Evolutionary conservation across 1,284 basidiomycete species (phyloP), one percentile per base, ranked within the genome.

Genomic region (Chalciporus sp.): DNA sequence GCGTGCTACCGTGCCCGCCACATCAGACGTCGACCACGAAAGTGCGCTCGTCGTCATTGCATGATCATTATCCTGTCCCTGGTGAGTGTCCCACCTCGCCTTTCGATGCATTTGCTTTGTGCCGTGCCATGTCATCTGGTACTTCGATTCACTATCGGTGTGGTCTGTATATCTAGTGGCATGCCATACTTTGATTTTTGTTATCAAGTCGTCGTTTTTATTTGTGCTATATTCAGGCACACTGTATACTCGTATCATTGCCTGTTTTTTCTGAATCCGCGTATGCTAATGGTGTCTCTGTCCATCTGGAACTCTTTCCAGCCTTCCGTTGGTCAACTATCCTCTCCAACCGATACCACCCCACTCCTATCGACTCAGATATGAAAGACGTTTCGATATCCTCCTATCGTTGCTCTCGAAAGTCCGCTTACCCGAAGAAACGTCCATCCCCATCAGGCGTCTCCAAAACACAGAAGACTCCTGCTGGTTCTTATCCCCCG

Each of bases 361-460:
- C 20, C 52, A 44, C 46, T 56, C 50, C 61, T 52, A 43, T 66
- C 41, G 58, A 68, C 66, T 53, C 66, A 66, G 74, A 76, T 70
- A 91, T 92, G 90, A 92, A 92, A 77, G 90, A 92, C 75, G 74
- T 80, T 57, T 80, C 86, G 35, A 74, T 74, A 40, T 68, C 81
- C 64, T 78, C 82, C 31, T 79, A 76, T 68, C 82, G 80, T 65
- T 75, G 78, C 59, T 76, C 83, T 58, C 84, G 88, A 69, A 82
- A 77, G 65, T 72, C 80, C 51, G 76, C 84, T 58, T 92, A 91
- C 62, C 85, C 87, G 49, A 90, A 85, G 84, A 92, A 88, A 72
- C 87, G 88, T 55, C 89, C 89, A 19, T 90, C 89, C 28, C 90
- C 88, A 28, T 74, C 86, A 72, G 89, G 89, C 66, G 75, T 91